Conservation (phyloP, 2,329 filamentous ascomycete species). For the Clonostachys sp. region DNA sequence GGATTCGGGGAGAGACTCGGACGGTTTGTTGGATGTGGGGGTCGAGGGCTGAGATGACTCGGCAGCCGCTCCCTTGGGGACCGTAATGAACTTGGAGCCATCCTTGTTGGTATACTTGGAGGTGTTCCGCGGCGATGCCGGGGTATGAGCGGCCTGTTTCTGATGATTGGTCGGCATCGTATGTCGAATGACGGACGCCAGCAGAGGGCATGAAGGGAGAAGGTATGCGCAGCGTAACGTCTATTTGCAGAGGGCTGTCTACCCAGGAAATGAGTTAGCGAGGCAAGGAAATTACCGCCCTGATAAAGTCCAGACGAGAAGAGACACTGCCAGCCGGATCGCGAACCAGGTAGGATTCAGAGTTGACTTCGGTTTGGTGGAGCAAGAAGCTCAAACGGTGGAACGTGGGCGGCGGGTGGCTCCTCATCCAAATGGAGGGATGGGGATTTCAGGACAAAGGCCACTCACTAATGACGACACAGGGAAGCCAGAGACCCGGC, state of each 20-base stretch:
- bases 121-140: slow-evolving; percentile 47
- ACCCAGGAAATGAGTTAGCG: no score
- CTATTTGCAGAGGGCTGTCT: no score
- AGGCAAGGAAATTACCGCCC: no score
- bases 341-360: no score
- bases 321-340: no score
- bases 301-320: no score
- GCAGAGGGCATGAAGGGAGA: slow-evolving; percentile 26
- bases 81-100: slow-evolving; percentile 64
- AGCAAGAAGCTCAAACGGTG: no score
- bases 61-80: slow-evolving; percentile 50
- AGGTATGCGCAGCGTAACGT: slow-evolving; percentile 1
- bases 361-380: no score
- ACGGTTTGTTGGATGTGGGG: slow-evolving; percentile 36
- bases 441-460: background rate
- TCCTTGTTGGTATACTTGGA: slow-evolving; percentile 65
- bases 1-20: slow-evolving; percentile 18
- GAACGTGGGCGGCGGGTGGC: background rate
- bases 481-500: background rate
- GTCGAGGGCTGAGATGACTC: slow-evolving; percentile 50
- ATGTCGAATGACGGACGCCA: slow-evolving; percentile 21
- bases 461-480: slow-evolving; percentile 2
- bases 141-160: slow-evolving; percentile 40
- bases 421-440: slow-evolving; percentile 1
- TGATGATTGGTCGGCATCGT: slow-evolving; percentile 49